These are phyloP conservation scores for Picochlorum sp. DNA, from an alignment of 139 green algal genomes.

Conservation along the genomic window DNA sequence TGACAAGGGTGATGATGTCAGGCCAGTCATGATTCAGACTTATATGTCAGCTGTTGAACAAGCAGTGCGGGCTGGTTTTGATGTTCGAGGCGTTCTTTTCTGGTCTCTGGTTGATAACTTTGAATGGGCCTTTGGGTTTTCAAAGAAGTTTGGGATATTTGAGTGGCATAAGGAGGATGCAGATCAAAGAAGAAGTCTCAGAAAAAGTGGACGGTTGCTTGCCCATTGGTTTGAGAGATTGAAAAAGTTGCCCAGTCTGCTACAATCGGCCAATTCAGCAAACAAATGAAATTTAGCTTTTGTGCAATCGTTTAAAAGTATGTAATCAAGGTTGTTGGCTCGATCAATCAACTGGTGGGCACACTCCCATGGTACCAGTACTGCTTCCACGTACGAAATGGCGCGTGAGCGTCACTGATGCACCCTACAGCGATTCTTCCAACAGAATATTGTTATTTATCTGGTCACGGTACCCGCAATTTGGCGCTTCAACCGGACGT, in stretches of 20 bases:
- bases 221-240: constrained; percentile 9
- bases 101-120: constrained; percentile 62
- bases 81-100: constrained; percentile 45
- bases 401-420: too few relatives aligned
- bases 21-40: constrained; percentile 13
- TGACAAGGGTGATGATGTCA: constrained; percentile 37
- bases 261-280: not conserved
- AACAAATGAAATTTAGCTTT: not conserved
- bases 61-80: constrained; percentile 1
- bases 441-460: too few relatives aligned
- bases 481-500: too few relatives aligned
- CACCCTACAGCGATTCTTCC: too few relatives aligned
- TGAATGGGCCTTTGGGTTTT: constrained; percentile 50
- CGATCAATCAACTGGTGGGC: too few relatives aligned
- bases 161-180: constrained; percentile 14
- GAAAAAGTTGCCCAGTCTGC: not conserved
- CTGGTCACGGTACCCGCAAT: too few relatives aligned
- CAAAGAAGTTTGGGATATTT: constrained; percentile 41
- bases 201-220: constrained; percentile 6
- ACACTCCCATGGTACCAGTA: too few relatives aligned
- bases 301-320: not conserved
- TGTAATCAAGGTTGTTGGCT: not conserved
- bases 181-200: constrained; percentile 2
- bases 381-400: too few relatives aligned
- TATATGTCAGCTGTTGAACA: constrained; percentile 34